Evolutionary conservation across 177 flowering plant species (phyloP), one percentile per base, ranked within the genome.

Genomic region (Telopea speciosissima): DNA sequence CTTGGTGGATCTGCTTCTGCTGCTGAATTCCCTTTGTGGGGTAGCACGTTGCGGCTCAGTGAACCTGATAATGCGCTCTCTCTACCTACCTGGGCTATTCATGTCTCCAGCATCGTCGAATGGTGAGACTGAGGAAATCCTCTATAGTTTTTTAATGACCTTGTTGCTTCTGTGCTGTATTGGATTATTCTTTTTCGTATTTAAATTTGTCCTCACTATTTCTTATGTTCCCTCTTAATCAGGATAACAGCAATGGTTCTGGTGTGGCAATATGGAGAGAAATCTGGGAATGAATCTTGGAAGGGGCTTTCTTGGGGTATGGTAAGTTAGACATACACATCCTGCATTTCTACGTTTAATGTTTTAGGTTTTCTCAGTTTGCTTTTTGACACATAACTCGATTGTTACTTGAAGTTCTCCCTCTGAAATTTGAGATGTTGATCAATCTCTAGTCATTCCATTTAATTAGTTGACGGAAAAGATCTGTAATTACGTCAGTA

Each of bases 231-330:
- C 70, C 25, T 72, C 49, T 66, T 49, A 9, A 10, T 60, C 80
- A 94, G 99, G 99, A 77, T 90, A 69, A 82, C 83, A 36, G 96
- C 97, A 21, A 92, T 92, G 97, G 87, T 74, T 64, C 85, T 90
- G 89, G 96, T 95, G 65, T 95, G 97, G 99, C 87, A 89, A 74
- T 92, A 95, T 77, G 97, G 94, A 59, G 93, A 95, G 77, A 85
- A 81, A 73, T 80, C 91, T 66, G 97, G 96, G 8, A 75, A 71
- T 82, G 88, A 90, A 72, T 78, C 97, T 66, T 92, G 99, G 99
- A 92, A 95, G 79, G 99, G 99, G 45, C 91, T 95, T 10, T 87
- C 97, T 44, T 95, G 97, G 99, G 99, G 96, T 45, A 95, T 90
- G 97, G 97, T 89, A 81, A 81, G 94, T 81, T 16, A 67, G 49